A percentile compares a stretch with the other conserved stretches of the same genome.
Conservation (phyloP, 2,329 filamentous ascomycete species). For the Colletotrichum orbiculare region DNA sequence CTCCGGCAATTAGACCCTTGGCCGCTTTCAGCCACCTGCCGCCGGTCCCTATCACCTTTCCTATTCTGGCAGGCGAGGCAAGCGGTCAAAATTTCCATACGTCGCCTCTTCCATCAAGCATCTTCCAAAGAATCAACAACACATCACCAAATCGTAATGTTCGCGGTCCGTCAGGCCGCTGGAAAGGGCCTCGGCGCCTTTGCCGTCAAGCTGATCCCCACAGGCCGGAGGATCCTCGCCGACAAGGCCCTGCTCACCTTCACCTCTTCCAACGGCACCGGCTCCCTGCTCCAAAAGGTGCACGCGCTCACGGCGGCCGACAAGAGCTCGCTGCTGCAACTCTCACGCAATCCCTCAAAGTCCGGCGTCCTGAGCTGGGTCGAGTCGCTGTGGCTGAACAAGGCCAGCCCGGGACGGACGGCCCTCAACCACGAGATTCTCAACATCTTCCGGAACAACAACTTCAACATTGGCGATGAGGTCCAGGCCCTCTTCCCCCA, state of each 20-base stretch:
- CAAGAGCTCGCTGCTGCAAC: slow-evolving; percentile 14
- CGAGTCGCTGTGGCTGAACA: slow-evolving; percentile 33
- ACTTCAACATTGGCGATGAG: slow-evolving; percentile 28
- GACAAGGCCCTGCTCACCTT: slow-evolving; percentile 31
- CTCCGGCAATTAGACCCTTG: too few relatives aligned
- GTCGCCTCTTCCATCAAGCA: neutral
- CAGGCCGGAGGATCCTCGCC: slow-evolving; percentile 26
- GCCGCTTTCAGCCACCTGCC: neutral
- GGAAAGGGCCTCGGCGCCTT: slow-evolving; percentile 35
- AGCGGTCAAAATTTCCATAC: slow-evolving; percentile 8
- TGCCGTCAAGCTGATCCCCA: slow-evolving; percentile 16
- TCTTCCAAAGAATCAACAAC: neutral
- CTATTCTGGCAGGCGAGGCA: neutral
- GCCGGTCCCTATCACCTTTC: neutral
- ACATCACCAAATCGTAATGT: slow-evolving; percentile 12
- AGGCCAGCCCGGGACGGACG: slow-evolving; percentile 5
- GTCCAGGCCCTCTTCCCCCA: slow-evolving; percentile 23
- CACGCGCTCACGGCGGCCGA: slow-evolving; percentile 14
- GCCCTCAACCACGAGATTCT: slow-evolving; percentile 31
- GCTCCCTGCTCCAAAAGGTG: slow-evolving; percentile 16
- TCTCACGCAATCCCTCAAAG: slow-evolving; percentile 25
- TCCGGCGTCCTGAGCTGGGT: slow-evolving; percentile 25
- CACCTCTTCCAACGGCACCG: slow-evolving; percentile 17
- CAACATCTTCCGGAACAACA: slow-evolving; percentile 36
- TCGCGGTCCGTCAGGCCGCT: slow-evolving; percentile 23